Evolutionary conservation across 1,284 basidiomycete genomes (phyloP).

Genomic region (Bothia castanella): DNA sequence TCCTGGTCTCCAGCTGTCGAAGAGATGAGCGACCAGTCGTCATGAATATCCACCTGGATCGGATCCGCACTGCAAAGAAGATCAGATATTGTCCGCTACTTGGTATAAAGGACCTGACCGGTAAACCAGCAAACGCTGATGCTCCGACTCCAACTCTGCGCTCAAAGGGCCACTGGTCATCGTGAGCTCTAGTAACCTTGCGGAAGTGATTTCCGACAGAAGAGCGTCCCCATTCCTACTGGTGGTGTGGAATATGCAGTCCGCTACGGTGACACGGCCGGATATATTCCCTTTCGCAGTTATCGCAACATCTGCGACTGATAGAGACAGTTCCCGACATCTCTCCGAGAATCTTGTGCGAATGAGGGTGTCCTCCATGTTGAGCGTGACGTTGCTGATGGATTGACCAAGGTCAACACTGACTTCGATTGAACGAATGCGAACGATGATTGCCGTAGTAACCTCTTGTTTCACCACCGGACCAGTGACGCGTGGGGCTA

Average conservation of each 20-base stretch:
- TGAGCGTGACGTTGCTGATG: constrained; percentile 61
- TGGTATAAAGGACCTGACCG: constrained; percentile 46
- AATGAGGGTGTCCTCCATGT: constrained; percentile 57
- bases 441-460: constrained; percentile 59
- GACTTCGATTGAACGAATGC: constrained; percentile 67
- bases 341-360: constrained; percentile 58
- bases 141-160: constrained; percentile 71
- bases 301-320: constrained; percentile 61
- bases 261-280: constrained; percentile 63
- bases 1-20: constrained; percentile 40
- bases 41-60: constrained; percentile 67
- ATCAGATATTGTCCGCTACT: constrained; percentile 1
- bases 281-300: constrained; percentile 72
- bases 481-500: constrained; percentile 8
- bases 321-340: constrained; percentile 60
- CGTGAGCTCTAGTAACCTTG: constrained; percentile 65
- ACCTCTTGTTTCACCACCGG: constrained; percentile 43
- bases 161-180: constrained; percentile 74
- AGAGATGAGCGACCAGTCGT: constrained; percentile 72
- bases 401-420: constrained; percentile 77
- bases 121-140: constrained; percentile 73
- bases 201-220: constrained; percentile 33
- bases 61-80: constrained; percentile 64
- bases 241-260: constrained; percentile 73
- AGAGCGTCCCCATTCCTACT: constrained; percentile 47